A percentile compares a stretch with the other conserved stretches of the same genome.
Evolutionary conservation across 495 filamentous ascomycete genomes (phyloP).

Genomic region (Penicillium paxilli): DNA sequence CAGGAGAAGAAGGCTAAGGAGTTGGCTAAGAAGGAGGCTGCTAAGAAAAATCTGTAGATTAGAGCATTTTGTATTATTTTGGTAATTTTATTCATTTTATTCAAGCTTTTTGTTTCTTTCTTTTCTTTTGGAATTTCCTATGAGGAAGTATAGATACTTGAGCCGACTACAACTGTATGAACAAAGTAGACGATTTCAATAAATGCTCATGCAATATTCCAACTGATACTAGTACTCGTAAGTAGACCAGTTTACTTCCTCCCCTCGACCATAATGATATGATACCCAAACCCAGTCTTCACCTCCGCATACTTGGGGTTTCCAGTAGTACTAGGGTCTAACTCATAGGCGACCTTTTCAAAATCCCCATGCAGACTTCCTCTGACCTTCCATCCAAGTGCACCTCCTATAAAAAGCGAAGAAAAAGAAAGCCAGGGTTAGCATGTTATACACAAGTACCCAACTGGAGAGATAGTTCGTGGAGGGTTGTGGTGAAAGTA

Average conservation of each 20-base stretch:
- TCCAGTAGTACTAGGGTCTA: constrained; percentile 73
- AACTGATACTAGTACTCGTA: background rate
- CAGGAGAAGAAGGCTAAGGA: constrained; percentile 85
- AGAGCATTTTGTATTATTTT: constrained; percentile 1
- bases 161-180: no score
- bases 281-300: constrained; percentile 87
- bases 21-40: constrained; percentile 55
- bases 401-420: constrained; percentile 56
- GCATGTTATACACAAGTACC: no score
- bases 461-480: no score
- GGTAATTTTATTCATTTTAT: background rate
- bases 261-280: constrained; percentile 87
- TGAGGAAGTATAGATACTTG: no score
- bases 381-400: constrained; percentile 80
- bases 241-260: constrained; percentile 48
- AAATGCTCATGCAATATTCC: background rate
- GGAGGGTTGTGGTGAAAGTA: background rate
- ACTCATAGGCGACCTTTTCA: constrained; percentile 76
- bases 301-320: constrained; percentile 76
- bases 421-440: no score
- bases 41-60: constrained; percentile 40
- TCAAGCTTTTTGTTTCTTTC: no score
- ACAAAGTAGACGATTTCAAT: no score
- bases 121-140: no score
- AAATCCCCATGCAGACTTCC: constrained; percentile 73